A percentile compares a stretch with the other conserved stretches of the same genome.
Conservation (phyloP, 2,329 filamentous ascomycete species). For the Chaetomium sp. region DNA sequence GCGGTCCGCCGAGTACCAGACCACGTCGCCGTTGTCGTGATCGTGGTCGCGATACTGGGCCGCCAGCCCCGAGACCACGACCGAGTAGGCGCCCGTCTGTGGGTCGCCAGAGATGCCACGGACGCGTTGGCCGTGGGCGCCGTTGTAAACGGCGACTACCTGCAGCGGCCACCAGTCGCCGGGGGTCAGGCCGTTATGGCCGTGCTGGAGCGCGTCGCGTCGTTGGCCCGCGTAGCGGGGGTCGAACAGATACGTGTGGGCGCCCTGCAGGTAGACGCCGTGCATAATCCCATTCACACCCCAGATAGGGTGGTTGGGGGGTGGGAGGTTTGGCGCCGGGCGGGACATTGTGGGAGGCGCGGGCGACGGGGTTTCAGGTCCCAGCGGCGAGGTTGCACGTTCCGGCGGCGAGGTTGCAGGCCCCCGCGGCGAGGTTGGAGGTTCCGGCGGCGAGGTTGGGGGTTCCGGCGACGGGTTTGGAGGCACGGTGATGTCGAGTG, state of each 20-base stretch:
- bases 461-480: too few relatives aligned
- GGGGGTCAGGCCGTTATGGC: constrained; percentile 30
- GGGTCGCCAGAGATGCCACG: constrained; percentile 45
- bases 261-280: constrained; percentile 18
- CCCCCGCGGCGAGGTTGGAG: too few relatives aligned
- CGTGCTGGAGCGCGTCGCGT: constrained; percentile 16
- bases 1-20: constrained; percentile 26
- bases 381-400: too few relatives aligned
- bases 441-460: too few relatives aligned
- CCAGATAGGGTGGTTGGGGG: constrained; percentile 26
- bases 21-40: constrained; percentile 19
- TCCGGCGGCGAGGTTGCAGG: too few relatives aligned
- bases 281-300: constrained; percentile 28
- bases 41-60: constrained; percentile 24
- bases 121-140: constrained; percentile 44
- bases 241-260: constrained; percentile 7
- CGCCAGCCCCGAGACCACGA: constrained; percentile 40
- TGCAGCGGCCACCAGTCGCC: constrained; percentile 50
- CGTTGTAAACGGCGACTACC: constrained; percentile 43
- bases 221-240: constrained; percentile 5
- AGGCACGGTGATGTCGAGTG: too few relatives aligned
- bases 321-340: constrained; percentile 9
- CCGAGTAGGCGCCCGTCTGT: constrained; percentile 43
- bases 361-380: too few relatives aligned
- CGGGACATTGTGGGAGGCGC: too few relatives aligned